Base-by-base conservation (phyloP, 1,284 basidiomycete species). In the Cerrena zonata region DNA sequence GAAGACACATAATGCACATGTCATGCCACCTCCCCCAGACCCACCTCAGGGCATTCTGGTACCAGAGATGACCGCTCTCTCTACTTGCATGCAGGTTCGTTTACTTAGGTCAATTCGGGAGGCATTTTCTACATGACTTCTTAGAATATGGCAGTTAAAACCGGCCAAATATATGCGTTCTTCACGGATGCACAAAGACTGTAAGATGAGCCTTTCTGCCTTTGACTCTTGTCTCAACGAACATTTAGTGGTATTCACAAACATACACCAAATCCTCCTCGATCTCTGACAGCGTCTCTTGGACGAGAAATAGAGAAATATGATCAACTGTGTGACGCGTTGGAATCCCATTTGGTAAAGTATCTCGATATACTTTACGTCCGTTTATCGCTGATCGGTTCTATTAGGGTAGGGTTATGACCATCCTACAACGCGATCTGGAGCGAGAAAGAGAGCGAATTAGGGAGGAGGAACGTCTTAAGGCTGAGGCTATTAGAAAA, bases 291-390 rank as follows among this genome's bases (percentile, higher is more conserved):
- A 4, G 70, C 78, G 4, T 73, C 82, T 13, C 72, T 90, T 21
- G 84, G 86, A 12, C 76, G 77, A 34, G 86, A 88, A 60, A 68
- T 89, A 1, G 85, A 87, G 61, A 82, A 78, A 59, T 90, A 85
- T 57, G 85, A 89, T 59, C 85, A 87, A 58, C 58, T 89, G 5
- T 88, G 85, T 56, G 87, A 90, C 60, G 71, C 78, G 2, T 78
- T 90, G 47, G 87, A 89, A 61, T 74, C 79, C 34, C 79, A 82
- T 48, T 61, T 90, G 54, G 87, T 82, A 63, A 65, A 80, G 58
- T 3, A 22, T 24, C 18, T 45, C 26, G 38, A 3, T 19, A 2
- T 39, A 22, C 48, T 34, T 45, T 22, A 55, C 27, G 19, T n/a
- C 24, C 4, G 5, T 5, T 18, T 2, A 11, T 11, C 26, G 4